phyloP scores from a whole-genome alignment of 768 basidiomycete species.

The Phlegmacium glaucopus region DNA sequence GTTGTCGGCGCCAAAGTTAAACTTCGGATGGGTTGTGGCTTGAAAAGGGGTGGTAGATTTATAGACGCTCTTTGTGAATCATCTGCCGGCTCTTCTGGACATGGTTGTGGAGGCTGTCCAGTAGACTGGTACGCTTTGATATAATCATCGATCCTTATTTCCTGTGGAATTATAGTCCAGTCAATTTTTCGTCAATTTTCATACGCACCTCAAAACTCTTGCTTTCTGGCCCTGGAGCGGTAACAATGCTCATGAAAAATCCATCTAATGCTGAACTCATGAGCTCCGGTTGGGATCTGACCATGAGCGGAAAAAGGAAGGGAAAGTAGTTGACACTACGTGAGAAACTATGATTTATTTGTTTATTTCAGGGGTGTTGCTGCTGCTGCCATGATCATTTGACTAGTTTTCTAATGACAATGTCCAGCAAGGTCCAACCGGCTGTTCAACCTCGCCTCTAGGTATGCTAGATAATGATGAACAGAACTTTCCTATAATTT shows the following conservation, averaged over 20 bases:
- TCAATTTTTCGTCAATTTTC: not conserved
- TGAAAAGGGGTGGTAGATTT: slow-evolving; percentile 49
- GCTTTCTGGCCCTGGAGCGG: slow-evolving; percentile 16
- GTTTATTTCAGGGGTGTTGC: slow-evolving; percentile 20
- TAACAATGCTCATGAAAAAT: slow-evolving; percentile 24
- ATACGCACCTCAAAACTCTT: slow-evolving; percentile 29
- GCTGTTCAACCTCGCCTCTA: no score
- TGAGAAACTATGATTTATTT: no score
- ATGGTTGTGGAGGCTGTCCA: slow-evolving; percentile 44
- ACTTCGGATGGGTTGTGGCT: slow-evolving; percentile 27
- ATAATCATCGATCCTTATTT: slow-evolving; percentile 55
- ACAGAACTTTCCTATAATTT: no score
- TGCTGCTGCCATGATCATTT: no score
- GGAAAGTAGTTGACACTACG: no score
- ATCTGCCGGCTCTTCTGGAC: slow-evolving; percentile 44
- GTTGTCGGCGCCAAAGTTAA: slow-evolving; percentile 4
- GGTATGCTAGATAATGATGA: no score
- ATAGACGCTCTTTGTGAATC: slow-evolving; percentile 39
- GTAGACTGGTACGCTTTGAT: slow-evolving; percentile 43
- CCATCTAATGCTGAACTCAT: slow-evolving; percentile 7
- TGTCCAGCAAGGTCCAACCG: no score
- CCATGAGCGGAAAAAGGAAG: no score
- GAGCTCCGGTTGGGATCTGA: not conserved
- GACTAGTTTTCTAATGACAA: no score
- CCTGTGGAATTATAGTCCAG: slow-evolving; percentile 31